Conservation (phyloP, 1,284 basidiomycete species). For the Trametes polyzona region DNA sequence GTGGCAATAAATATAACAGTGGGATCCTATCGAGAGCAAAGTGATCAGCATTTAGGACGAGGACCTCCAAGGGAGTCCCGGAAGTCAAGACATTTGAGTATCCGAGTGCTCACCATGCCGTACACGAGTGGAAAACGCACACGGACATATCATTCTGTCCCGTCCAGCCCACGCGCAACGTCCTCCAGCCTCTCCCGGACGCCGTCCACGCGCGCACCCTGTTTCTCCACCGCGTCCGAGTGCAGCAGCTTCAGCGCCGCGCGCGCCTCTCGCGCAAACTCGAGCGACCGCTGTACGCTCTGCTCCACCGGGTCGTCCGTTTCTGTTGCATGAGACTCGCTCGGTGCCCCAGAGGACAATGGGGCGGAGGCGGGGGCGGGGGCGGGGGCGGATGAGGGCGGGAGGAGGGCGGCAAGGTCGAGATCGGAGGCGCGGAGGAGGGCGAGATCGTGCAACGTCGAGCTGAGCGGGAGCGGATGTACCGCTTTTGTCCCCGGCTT, state of each 20-base stretch:
- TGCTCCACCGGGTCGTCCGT: slow-evolving; percentile 30
- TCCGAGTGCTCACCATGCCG: too few relatives aligned
- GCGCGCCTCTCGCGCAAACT: slow-evolving; percentile 52
- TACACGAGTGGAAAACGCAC: too few relatives aligned
- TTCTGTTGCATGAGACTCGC: neutral
- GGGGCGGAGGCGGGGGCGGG: too few relatives aligned
- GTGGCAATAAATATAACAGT: too few relatives aligned
- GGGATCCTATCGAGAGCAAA: too few relatives aligned
- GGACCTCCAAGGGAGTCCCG: too few relatives aligned
- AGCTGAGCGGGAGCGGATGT: slow-evolving; percentile 57
- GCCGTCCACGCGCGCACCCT: slow-evolving; percentile 56
- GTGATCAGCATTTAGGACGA: too few relatives aligned
- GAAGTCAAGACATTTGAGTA: too few relatives aligned
- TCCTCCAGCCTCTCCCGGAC: slow-evolving; percentile 56
- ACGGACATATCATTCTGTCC: neutral
- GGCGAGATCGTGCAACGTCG: slow-evolving; percentile 73
- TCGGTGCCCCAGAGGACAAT: too few relatives aligned
- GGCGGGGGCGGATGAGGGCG: slow-evolving; percentile 27
- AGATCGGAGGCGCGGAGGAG: slow-evolving; percentile 63
- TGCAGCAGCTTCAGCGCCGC: slow-evolving; percentile 57
- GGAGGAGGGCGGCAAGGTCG: slow-evolving; percentile 51
- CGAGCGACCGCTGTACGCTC: slow-evolving; percentile 55
- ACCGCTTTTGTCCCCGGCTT: slow-evolving; percentile 27
- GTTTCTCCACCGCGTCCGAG: slow-evolving; percentile 51
- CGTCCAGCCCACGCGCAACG: slow-evolving; percentile 47